Evolutionary conservation across 2,329 filamentous ascomycete genomes (phyloP), one percentile per base, ranked within the genome.

Genomic region (Plectosphaerella cucumerina): DNA sequence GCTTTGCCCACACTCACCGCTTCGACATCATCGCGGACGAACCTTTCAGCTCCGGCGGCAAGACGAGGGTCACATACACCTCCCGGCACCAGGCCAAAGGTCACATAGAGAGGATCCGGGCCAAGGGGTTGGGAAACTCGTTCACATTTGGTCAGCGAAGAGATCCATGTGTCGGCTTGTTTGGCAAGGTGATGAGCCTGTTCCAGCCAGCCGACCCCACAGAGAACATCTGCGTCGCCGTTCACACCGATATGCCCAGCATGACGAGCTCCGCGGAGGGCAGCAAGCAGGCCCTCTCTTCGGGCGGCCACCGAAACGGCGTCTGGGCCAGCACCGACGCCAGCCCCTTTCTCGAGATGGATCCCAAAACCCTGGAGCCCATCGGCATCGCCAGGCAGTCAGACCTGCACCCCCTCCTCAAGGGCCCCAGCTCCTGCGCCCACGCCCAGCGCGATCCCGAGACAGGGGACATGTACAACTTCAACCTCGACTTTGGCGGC

Each of bases 391-490:
- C 82, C 0, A 65, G 66, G 0, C 89, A 93, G 61, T 60, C 62
- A 1, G 62, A 61, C 2, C 73, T 95, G 14, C 85, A 95, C 62
- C 85, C 87, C 0, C 75, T 80, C 0, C 75, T 95, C 12, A 81
- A 73, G 12, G 90, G 90, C 0, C 80, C 77, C 1, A 63, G 89
- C 14, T 85, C 86, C 2, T 85, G 81, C 37, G 81, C 90, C 0
- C 90, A 95, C 63, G 82, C 86, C 0, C 83, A 86, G 50, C 78
- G 80, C 1, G 89, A 94, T 62, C 87, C 86, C 0, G 66, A 69
- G 0, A 91, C 85, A 0, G 89, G 90, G 6, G 89, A 94, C 56
- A 62, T 89, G 6, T 93, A 82, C 75, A 95, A 94, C 68, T 93
- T 82, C 70, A 95, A 95, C 61, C 78, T 92, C n/a, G 76, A 83